phyloP scores from a whole-genome alignment of 768 basidiomycete genomes.

The Pholiota conissans region DNA sequence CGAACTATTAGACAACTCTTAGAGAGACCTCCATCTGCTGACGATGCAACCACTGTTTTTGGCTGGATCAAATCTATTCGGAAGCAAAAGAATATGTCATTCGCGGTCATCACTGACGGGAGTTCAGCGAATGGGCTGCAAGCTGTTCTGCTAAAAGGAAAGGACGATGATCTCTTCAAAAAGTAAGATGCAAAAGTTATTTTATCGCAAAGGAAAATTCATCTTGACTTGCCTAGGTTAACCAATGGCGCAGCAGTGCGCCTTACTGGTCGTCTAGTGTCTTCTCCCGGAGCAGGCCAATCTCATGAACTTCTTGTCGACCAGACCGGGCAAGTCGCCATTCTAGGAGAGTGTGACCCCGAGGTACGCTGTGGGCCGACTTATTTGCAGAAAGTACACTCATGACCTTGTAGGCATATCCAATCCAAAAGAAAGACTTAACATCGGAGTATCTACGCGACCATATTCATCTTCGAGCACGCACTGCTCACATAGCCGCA shows the following conservation, averaged over 20 bases:
- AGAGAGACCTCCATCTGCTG: conserved; percentile 5
- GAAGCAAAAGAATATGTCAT: conserved; percentile 86
- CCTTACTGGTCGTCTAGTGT: conserved; percentile 42
- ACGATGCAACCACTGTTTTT: conserved; percentile 44
- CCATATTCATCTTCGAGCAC: conserved; percentile 82
- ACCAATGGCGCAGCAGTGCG: conserved; percentile 42
- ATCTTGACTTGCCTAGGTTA: conserved; percentile 25
- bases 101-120: conserved; percentile 82
- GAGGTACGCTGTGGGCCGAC: conserved; percentile 29
- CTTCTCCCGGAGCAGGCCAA: conserved; percentile 46
- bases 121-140: conserved; percentile 72
- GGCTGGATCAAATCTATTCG: conserved; percentile 90
- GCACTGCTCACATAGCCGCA: conserved; percentile 69
- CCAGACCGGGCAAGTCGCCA: conserved; percentile 31
- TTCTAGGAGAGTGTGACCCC: conserved; percentile 50
- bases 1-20: conserved; percentile 33
- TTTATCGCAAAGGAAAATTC: conserved; percentile 20
- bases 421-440: conserved; percentile 88
- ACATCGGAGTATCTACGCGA: conserved; percentile 81
- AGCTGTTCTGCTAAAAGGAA: conserved; percentile 63
- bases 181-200: conserved; percentile 14
- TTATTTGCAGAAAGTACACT: neutral
- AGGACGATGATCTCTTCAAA: conserved; percentile 26
- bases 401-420: conserved; percentile 59
- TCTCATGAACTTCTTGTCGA: conserved; percentile 49